Evolutionary conservation across 306 rosid species (phyloP), one percentile per base, ranked within the genome.

Genomic region (Medicago lupulina): DNA sequence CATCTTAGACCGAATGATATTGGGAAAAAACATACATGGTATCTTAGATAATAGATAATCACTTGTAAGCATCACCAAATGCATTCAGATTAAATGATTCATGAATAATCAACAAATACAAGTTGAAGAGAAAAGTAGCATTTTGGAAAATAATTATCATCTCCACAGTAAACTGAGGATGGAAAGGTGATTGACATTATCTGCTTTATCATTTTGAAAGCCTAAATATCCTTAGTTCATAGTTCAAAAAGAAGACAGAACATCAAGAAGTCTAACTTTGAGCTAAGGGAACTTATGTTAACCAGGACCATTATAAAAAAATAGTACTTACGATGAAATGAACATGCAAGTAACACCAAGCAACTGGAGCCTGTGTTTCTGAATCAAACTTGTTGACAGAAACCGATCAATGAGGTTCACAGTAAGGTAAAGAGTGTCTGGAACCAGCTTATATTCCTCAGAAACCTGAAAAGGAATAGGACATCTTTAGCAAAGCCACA

Each of bases 261-360:
- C 58, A 18, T 55, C 28, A 49, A 39, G 60, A 58, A 34, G 50
- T 80, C 28, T n/a, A 58, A 40, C 57, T 65, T 61, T 21, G 49
- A 54, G 70, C 54, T 44, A 55, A 38, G 16, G 64, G 66, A 50
- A 68, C 25, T 41, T 40, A 61, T 40, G 40, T 36, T 19, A 50
- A 60, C 28, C 44, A 47, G 51, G 74, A 76, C 36, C 36, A 77
- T 66, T 25, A 76, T 38, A 63, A 47, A 81, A 34, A 17, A 64
- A 31, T 49, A 77, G 46, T 54, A 87, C 98, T 93, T 82, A 93
- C 98, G 98, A 91, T 69, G 98, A 89, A 76, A 93, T 86, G 73
- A 93, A 79, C 98, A 89, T 88, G 89, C 97, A 86, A 66, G 94
- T 78, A 62, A 93, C 92, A 67, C 98, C 98, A 31, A 93, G 85